Evolutionary conservation across 2,329 filamentous ascomycete genomes (phyloP).

Genomic region (Aspergillus hiratsukae): DNA sequence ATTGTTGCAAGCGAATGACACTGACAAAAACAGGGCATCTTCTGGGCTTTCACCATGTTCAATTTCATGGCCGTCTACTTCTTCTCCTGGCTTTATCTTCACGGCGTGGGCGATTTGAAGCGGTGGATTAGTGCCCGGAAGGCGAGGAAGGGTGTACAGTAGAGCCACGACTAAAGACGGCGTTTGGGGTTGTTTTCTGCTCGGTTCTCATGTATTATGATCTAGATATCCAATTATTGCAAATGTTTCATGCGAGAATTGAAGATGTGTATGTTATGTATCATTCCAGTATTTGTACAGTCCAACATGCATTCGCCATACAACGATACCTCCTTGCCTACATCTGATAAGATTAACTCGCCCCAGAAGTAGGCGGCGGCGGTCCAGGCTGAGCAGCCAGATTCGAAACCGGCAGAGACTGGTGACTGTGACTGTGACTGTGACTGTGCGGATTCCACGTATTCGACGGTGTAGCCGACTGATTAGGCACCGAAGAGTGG

Average conservation of each 20-base stretch:
- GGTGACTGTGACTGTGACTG: background rate
- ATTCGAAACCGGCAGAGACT: constrained; percentile 18
- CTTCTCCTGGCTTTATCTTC: constrained; percentile 53
- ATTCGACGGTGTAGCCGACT: constrained; percentile 1
- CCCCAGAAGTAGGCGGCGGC: constrained; percentile 14
- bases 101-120: constrained; percentile 29
- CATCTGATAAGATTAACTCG: background rate
- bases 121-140: constrained; percentile 29
- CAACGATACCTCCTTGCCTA: background rate
- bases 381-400: constrained; percentile 21
- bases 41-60: constrained; percentile 60
- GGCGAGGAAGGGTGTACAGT: constrained; percentile 17
- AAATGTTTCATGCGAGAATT: background rate
- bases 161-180: no score
- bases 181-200: no score
- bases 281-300: background rate
- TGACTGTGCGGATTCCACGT: constrained; percentile 8
- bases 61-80: constrained; percentile 56
- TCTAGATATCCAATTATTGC: background rate
- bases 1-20: background rate
- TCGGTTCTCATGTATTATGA: background rate
- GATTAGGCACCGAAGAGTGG: constrained; percentile 1
- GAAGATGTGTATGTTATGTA: background rate
- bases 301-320: background rate
- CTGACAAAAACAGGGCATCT: constrained; percentile 47